Percentiles rank a stretch among this genome's conserved stretches.
Conservation (phyloP, 305 asterid species). For the Coffea humblotiana region DNA sequence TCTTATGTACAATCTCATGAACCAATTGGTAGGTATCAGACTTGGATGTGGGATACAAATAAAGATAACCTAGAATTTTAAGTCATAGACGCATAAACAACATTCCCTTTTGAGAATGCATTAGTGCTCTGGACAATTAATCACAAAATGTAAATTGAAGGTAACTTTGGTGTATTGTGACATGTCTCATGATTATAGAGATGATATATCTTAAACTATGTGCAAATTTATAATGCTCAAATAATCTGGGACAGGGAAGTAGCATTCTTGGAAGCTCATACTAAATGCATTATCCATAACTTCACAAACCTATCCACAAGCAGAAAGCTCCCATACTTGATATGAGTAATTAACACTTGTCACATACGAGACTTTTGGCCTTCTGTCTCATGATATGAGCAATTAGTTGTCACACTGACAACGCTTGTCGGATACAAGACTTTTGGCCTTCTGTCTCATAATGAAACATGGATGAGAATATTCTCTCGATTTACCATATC, state of each 20-base stretch:
- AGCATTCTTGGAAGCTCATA: neutral
- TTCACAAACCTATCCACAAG: neutral
- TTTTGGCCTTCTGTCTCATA: neutral
- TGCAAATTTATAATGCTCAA: neutral
- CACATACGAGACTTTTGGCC: neutral
- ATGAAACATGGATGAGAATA: neutral
- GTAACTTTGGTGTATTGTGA: neutral
- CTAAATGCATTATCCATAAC: too few relatives aligned
- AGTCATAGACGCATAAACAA: neutral
- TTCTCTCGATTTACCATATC: neutral
- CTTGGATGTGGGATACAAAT: too few relatives aligned
- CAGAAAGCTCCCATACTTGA: neutral
- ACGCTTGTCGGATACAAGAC: neutral
- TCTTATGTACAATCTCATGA: neutral
- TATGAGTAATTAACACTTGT: neutral
- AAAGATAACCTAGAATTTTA: too few relatives aligned
- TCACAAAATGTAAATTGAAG: neutral
- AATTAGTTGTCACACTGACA: neutral
- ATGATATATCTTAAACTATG: neutral
- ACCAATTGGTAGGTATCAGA: neutral
- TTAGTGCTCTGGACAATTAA: neutral
- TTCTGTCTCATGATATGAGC: neutral
- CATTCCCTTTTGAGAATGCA: neutral
- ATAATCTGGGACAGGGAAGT: neutral
- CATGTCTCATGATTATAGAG: neutral